Evolutionary conservation across 345 rosid genomes (phyloP), one percentile per base, ranked within the genome.

Genomic region (Eucalyptus cloeziana): DNA sequence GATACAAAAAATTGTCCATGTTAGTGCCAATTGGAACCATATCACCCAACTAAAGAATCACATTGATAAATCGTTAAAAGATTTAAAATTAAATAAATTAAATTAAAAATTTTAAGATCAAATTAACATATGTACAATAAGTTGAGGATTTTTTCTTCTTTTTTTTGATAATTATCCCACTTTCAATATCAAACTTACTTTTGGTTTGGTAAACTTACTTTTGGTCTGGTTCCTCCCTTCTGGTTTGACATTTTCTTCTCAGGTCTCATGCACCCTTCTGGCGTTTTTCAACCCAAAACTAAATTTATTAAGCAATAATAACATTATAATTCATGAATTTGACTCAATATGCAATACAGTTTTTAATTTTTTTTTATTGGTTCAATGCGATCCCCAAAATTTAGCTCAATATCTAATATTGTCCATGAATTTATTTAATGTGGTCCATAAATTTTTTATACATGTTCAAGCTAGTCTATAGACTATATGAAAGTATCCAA

Each of bases 81-180:
- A 1, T 19, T 19, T 10, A 21, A 12, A 4, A 10, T 2, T 76
- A 37, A 10, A 19, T 37, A 0, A 10, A 4, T 19, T 12, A 21
- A 37, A 21, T 76, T 33, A 2, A 71, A 69, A 67, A 33, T 0
- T n/a, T 64, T 64, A 33, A 2, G 40, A 33, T 6, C 0, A 13
- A 76, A 21, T 76, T 76, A 2, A 4, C 14, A 76, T 21, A 1
- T 52, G 1, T 19, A 52, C 58, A 19, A 7, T 52, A 52, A 52
- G 0, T 52, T 19, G 4, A 19, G 58, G 10, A 52, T 52, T 52
- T 52, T 9, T 50, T 19, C 7, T 50, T 7, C 5, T 16, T 50
- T 49, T 6, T 49, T 2, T 8, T 1, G 1, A 7, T 71, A 71
- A 71, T 37, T 21, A 37, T 19, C 14, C 81, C 81, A 3, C 81